Evolutionary conservation across 148 eudicot species (phyloP).

Genomic region (Camellia lanceoleosa): DNA sequence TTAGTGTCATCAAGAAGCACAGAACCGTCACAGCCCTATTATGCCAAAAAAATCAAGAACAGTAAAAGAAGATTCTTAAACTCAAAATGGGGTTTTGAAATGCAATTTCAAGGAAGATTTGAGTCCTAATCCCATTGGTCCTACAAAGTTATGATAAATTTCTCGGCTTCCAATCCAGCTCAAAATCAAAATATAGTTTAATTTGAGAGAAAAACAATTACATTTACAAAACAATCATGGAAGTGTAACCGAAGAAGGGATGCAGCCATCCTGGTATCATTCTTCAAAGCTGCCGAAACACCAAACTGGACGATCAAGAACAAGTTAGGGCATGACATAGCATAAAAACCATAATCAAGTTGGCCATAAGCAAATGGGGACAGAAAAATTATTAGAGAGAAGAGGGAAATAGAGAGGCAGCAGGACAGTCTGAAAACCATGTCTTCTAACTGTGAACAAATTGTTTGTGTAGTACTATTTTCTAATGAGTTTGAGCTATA

Average conservation of each 20-base stretch:
- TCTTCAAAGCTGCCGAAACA: conserved; percentile 40
- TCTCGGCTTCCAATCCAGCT: neutral
- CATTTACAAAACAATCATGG: conserved; percentile 57
- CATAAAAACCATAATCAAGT: conserved; percentile 37
- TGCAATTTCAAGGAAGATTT: neutral
- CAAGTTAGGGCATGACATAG: conserved; percentile 39
- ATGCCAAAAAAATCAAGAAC: neutral
- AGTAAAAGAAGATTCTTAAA: neutral
- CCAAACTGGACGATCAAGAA: conserved; percentile 31
- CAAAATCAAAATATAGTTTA: neutral
- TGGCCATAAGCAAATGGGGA: conserved; percentile 13
- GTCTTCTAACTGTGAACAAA: neutral
- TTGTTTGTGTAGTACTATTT: conserved; percentile 1
- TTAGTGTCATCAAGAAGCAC: conserved; percentile 47
- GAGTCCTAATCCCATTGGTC: neutral
- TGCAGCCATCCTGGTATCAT: conserved; percentile 51
- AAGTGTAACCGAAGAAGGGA: conserved; percentile 57
- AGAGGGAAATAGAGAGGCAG: neutral
- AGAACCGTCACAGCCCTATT: conserved; percentile 61
- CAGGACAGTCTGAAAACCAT: conserved; percentile 18
- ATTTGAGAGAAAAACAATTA: conserved; percentile 7
- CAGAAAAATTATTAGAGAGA: conserved; percentile 7
- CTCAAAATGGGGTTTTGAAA: neutral
- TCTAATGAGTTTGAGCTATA: neutral
- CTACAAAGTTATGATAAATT: neutral